phyloP scores from a whole-genome alignment of 139 green algal genomes.

The Chlamydomonas asymmetrica region DNA sequence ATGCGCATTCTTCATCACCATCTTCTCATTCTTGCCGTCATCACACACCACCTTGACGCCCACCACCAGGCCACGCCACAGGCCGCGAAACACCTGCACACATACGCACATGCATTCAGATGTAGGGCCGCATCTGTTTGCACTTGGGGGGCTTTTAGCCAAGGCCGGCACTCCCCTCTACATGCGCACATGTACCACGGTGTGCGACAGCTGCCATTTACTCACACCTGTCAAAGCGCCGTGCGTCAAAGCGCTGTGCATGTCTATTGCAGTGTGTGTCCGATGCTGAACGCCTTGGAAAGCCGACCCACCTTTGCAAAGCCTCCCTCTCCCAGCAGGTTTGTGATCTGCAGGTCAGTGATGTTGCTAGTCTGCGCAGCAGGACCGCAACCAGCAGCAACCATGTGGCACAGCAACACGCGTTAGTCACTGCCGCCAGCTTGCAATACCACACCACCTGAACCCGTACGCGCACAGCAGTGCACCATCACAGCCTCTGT shows the following conservation, averaged over 20 bases:
- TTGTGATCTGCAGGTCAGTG: conserved; percentile 40
- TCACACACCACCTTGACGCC: conserved; percentile 54
- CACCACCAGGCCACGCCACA: conserved; percentile 48
- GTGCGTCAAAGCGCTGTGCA: not conserved
- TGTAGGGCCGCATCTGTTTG: too few relatives aligned
- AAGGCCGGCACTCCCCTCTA: too few relatives aligned
- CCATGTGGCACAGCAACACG: not conserved
- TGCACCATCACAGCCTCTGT: too few relatives aligned
- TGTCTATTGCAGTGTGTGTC: too few relatives aligned
- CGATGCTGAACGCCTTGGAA: too few relatives aligned
- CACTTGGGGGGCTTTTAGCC: too few relatives aligned
- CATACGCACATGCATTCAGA: too few relatives aligned
- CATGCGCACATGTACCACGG: too few relatives aligned
- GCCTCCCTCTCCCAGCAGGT: conserved; percentile 58
- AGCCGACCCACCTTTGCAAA: conserved; percentile 68
- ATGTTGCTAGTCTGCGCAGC: conserved; percentile 37
- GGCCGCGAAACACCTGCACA: conserved; percentile 43
- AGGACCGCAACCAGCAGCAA: too few relatives aligned
- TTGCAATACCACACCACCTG: not conserved
- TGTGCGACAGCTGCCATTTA: too few relatives aligned
- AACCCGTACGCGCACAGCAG: too few relatives aligned
- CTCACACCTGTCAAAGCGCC: too few relatives aligned
- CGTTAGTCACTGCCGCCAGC: not conserved
- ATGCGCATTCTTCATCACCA: conserved; percentile 64
- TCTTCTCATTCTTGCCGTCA: conserved; percentile 57